Percentiles rank a stretch among this genome's conserved stretches.
Conservation (phyloP, 2,329 filamentous ascomycete genomes). For the Phaeosphaeria sp. region DNA sequence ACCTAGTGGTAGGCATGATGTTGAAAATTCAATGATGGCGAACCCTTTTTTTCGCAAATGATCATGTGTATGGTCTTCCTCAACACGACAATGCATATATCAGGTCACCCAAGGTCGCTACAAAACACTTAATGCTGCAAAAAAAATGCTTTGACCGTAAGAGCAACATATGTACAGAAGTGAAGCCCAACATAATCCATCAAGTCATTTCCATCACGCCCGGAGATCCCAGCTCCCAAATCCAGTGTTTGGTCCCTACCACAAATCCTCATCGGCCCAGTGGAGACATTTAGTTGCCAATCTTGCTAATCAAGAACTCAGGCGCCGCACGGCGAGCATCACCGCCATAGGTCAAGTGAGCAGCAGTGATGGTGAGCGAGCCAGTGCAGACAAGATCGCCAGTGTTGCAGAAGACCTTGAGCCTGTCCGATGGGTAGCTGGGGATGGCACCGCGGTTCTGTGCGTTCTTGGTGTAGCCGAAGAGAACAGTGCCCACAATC, state of each 20-base stretch:
- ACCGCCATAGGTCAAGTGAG: conserved; percentile 42
- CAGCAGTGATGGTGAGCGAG: conserved; percentile 38
- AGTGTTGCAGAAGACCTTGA: conserved; percentile 46
- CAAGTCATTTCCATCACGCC: background rate
- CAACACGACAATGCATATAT: too few relatives aligned
- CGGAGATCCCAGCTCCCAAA: background rate
- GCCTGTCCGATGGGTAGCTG: conserved; percentile 38
- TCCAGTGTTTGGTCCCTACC: background rate
- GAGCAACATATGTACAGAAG: background rate
- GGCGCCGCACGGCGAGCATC: conserved; percentile 35
- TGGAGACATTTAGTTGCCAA: conserved; percentile 2
- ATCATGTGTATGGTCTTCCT: too few relatives aligned
- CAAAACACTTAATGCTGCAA: too few relatives aligned
- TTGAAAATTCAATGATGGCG: too few relatives aligned
- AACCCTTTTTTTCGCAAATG: too few relatives aligned
- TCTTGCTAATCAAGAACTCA: conserved; percentile 32
- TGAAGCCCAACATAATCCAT: background rate
- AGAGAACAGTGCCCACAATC: conserved; percentile 49
- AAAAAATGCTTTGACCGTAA: background rate
- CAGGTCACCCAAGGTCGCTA: too few relatives aligned
- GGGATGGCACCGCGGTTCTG: conserved; percentile 47
- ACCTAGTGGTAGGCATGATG: too few relatives aligned
- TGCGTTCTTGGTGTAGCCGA: conserved; percentile 50
- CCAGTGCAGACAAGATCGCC: conserved; percentile 47
- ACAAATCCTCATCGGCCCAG: background rate